A percentile compares a stretch with the other conserved stretches of the same genome.
Conservation (phyloP, 495 filamentous ascomycete species). For the Durotheca rogersii region DNA sequence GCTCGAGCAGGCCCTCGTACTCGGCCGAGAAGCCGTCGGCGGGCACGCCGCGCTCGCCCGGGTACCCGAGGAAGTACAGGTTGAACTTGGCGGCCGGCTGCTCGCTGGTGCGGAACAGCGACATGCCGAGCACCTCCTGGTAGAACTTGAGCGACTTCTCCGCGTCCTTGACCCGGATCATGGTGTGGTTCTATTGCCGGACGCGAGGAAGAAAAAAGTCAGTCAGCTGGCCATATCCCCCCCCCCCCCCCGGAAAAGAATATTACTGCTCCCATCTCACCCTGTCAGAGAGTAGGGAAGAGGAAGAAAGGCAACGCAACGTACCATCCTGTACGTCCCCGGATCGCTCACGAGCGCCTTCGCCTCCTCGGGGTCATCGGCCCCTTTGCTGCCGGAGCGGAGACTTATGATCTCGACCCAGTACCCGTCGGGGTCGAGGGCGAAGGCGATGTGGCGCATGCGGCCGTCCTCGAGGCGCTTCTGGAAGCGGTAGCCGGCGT, state of each 20-base stretch:
- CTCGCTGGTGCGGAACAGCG: conserved; percentile 69
- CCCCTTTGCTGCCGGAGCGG: conserved; percentile 34
- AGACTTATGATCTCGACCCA: conserved; percentile 75
- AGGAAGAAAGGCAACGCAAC: conserved; percentile 34
- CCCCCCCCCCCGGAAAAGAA: no score
- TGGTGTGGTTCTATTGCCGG: conserved; percentile 86
- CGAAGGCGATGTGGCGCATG: conserved; percentile 90
- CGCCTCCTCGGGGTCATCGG: conserved; percentile 40
- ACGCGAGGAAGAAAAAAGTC: no score
- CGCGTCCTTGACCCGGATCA: conserved; percentile 91
- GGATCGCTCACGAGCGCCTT: conserved; percentile 41
- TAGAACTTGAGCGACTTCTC: conserved; percentile 87
- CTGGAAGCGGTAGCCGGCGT: conserved; percentile 88
- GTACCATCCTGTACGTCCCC: conserved; percentile 47
- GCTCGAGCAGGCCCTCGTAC: conserved; percentile 80
- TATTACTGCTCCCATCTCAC: no score
- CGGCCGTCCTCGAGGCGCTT: conserved; percentile 87
- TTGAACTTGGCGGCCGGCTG: conserved; percentile 73
- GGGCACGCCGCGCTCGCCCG: conserved; percentile 47
- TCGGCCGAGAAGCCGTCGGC: conserved; percentile 56
- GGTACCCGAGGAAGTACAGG: conserved; percentile 90
- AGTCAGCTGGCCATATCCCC: no score
- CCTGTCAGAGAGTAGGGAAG: conserved; percentile 24
- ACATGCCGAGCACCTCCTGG: conserved; percentile 87
- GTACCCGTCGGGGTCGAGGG: conserved; percentile 88